Base-by-base conservation (phyloP, 2,329 filamentous ascomycete genomes). In the Remersonia thermophila region DNA sequence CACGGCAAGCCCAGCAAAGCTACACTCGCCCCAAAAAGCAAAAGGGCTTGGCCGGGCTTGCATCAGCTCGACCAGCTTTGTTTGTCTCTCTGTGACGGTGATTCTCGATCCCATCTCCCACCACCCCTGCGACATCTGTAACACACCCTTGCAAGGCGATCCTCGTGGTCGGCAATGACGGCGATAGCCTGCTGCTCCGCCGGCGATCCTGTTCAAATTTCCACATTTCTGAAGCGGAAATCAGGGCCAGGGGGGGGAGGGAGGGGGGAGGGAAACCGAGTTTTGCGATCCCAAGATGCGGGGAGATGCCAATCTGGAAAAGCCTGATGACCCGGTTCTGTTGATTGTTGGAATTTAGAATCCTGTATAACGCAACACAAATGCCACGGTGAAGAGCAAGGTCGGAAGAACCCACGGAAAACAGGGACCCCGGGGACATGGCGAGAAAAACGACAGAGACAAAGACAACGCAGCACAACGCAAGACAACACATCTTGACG, bases 51-150 rank as follows among this genome's bases (percentile, higher is more conserved):
- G 28, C n/a, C 5, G 12, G 7, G 4, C 14, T 30, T n/a, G 12
- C 13, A 14, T 11, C n/a, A 16, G n/a, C n/a, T n/a, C 12, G 25
- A 10, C 7, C 7, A 17, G 33, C 34, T 40, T 35, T 29, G 31
- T 30, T n/a, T n/a, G 8, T 25, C 36, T 38, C 35, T 15, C 26
- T 39, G n/a, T n/a, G n/a, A n/a, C 20, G 9, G 20, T 23, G 20
- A 23, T 23, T 9, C 20, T 23, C 20, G 20, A 23, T 23, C 20
- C 36, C 10, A 36, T 48, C 43, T n/a, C 28, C 11, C 12, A n/a
- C n/a, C n/a, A n/a, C 32, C 39, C 47, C 28, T 45, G 47, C 44
- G 16, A 27, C 37, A 47, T 51, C 48, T 50, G 48, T 45, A 47
- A 51, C 48, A 44, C 29, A 29, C 48, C 46, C 47, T 32, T 46